Evolutionary conservation across 2,329 filamentous ascomycete species (phyloP), one percentile per base, ranked within the genome.

Genomic region (Neoscytalidium dimidiatum): DNA sequence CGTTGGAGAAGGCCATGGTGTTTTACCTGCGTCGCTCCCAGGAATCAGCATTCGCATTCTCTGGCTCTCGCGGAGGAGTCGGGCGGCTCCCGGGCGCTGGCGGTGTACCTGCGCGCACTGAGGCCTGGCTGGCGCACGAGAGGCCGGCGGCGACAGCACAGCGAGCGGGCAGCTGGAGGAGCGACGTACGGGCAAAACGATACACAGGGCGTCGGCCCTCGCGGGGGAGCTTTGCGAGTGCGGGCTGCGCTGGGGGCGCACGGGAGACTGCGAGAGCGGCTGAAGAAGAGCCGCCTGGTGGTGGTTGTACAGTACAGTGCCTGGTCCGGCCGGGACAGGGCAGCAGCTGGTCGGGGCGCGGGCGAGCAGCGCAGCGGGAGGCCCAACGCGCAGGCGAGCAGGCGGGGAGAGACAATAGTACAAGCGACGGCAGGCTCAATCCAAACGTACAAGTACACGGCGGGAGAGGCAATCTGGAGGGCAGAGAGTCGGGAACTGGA

Each of bases 1-100:
- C 84, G 74, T 85, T 84, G 70, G 86, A 86, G 79, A 86, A 90
- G 70, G 88, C 86, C 88, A 91, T 91, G 63, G 44, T 61, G 51
- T 60, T 60, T 48, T 60, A 61, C 63, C 63, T 65, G 44, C 33
- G 44, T 33, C 53, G 35, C 23, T 43, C 49, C 43, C 35, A 52
- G 53, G 49, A 44, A 58, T 65, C 38, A 65, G 63, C 44, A 58
- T 21, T 29, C 35, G 52, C 51, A 33, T 35, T 43, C 41, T 51
- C 48, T 46, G 35, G 35, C 19, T 19, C 29, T 49, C 43, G 60
- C 62, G 31, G 26, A 41, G 51, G 28, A 28, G 33, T 48, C 35
- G 41, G 51, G 33, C n/a, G 9, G 62, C 49, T n/a, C n/a, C n/a
- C 17, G 23, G 23, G 31, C 19, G 62, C 48, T 44, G 38, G 61